Evolutionary conservation across 1,284 basidiomycete genomes (phyloP).

Genomic region (Amylostereum areolatum): DNA sequence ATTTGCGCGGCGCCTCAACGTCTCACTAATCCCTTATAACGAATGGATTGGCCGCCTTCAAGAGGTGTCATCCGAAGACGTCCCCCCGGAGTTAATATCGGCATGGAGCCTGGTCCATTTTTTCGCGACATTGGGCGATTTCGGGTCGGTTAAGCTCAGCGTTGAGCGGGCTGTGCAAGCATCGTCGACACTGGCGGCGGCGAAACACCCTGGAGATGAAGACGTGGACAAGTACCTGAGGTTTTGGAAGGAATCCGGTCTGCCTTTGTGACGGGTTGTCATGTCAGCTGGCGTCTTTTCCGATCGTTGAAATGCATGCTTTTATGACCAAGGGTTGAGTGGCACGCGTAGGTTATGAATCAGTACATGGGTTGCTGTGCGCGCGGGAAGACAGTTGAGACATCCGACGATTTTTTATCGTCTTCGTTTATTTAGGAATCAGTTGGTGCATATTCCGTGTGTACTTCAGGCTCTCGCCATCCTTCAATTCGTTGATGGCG

Average conservation of each 20-base stretch:
- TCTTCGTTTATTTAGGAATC: no score
- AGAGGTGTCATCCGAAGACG: background rate
- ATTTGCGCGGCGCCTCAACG: background rate
- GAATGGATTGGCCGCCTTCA: background rate
- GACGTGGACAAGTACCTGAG: background rate
- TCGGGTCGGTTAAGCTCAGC: background rate
- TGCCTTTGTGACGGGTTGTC: no score
- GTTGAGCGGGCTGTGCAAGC: background rate
- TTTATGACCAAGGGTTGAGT: no score
- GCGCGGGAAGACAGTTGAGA: no score
- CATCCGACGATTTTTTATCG: no score
- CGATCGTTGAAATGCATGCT: no score
- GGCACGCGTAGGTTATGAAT: no score
- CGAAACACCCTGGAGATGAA: background rate
- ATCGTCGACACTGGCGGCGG: background rate
- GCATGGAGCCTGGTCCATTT: background rate
- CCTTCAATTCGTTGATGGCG: no score
- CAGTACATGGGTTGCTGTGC: no score
- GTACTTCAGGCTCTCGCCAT: no score
- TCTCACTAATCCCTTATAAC: background rate
- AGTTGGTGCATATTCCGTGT: no score
- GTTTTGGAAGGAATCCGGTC: background rate
- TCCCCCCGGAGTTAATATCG: background rate
- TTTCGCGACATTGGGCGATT: background rate
- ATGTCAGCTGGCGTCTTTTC: no score